Conservation (phyloP, 1,139 yeast genomes). For the Kluyveromyces sp. region DNA sequence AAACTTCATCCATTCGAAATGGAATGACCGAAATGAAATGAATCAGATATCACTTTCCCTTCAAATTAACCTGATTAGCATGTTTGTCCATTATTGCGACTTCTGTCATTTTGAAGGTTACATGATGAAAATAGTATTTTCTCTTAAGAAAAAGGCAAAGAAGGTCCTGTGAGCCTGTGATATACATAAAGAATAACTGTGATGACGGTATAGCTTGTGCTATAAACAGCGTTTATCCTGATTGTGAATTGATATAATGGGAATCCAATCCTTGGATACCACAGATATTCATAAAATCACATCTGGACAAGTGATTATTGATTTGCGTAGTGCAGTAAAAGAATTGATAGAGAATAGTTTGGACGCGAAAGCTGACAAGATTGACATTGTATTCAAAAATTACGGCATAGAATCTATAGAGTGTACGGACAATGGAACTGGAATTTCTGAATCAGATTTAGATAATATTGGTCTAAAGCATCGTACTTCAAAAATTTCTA, state of each 20-base stretch:
- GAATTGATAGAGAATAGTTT: conserved; percentile 82
- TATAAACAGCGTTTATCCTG: too few species aligned
- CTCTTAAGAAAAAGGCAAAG: too few species aligned
- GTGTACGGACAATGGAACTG: conserved; percentile 71
- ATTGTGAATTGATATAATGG: background rate
- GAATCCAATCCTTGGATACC: conserved; percentile 17
- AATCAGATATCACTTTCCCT: too few species aligned
- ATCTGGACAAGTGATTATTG: conserved; percentile 88
- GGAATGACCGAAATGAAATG: too few species aligned
- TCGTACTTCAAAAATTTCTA: conserved; percentile 67
- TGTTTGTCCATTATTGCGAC: too few species aligned
- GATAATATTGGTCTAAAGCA: conserved; percentile 58
- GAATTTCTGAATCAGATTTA: conserved; percentile 56
- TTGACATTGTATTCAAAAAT: conserved; percentile 60
- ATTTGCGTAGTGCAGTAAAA: conserved; percentile 66
- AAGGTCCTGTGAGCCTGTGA: too few species aligned
- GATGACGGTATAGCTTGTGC: too few species aligned
- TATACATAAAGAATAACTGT: too few species aligned
- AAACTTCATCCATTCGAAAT: conserved; percentile 16
- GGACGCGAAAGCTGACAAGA: conserved; percentile 63
- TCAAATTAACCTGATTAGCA: too few species aligned
- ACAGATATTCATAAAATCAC: conserved; percentile 60
- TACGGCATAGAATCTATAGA: conserved; percentile 72
- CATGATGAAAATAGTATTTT: too few species aligned
- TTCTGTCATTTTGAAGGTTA: too few species aligned